Evolutionary conservation across 805 yeast species (phyloP), one percentile per base, ranked within the genome.

Genomic region (Myxozyma monticola): DNA sequence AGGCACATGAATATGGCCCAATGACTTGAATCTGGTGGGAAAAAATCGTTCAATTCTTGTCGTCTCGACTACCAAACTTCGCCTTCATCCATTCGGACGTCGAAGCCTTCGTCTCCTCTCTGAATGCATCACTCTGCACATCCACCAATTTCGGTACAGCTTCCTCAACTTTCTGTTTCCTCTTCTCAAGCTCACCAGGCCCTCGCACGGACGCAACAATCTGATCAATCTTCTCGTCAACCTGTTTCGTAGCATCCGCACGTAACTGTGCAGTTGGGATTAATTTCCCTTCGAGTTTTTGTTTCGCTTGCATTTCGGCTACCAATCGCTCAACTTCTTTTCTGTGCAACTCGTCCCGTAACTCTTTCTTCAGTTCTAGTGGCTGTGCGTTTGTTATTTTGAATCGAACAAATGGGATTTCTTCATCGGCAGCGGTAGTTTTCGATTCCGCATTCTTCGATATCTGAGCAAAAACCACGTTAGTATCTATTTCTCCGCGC

Each of bases 61-160:
- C 31, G 12, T 28, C 31, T 28, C 14, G 31, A 14, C 14, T 14
- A 14, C 47, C 47, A 43, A 43, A 43, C 33, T 36, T 43, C 7
- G 34, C 5, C 35, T 35, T 43, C 35, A 43, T 43, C 47, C 47
- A 43, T 24, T 28, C 35, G 17, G 24, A 15, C 15, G 47, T 43
- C 26, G 38, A 24, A 12, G 28, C 36, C 20, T 43, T 40, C 26
- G 47, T 37, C 25, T n/a, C 26, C 24, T 26, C 12, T n/a, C 47
- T 35, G 14, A 43, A 26, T 12, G 31, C 47, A 5, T 21, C 14
- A 28, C 29, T 35, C 41, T 29, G 33, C 33, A 10, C 31, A 10
- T 28, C 14, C 12, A 28, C 14, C 31, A 9, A 14, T 28, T 28
- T 14, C 31, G 14, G 31, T 14, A 10, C 31, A 10, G 14, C 9